phyloP scores from a whole-genome alignment of 1,284 basidiomycete genomes.

The Rhizoctonia solani region DNA sequence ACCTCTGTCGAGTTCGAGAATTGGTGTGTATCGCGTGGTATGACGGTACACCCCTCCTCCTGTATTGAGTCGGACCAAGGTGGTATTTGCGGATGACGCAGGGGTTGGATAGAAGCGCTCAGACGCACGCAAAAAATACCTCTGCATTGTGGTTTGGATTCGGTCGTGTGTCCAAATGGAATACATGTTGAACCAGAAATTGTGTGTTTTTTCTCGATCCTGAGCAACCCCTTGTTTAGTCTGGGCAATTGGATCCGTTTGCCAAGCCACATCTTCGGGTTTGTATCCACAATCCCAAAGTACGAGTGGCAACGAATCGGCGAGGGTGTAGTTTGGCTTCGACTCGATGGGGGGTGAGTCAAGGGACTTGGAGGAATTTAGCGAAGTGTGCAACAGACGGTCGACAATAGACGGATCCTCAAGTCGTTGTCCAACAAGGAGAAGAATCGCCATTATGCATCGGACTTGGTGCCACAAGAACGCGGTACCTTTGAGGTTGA shows the following conservation, averaged over 20 bases:
- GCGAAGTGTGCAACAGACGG: constrained; percentile 72
- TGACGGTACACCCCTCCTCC: constrained; percentile 48
- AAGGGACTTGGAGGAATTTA: constrained; percentile 41
- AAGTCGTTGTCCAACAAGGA: constrained; percentile 83
- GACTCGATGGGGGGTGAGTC: constrained; percentile 57
- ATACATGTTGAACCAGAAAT: constrained; percentile 49
- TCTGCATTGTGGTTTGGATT: constrained; percentile 53
- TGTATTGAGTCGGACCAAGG: constrained; percentile 3
- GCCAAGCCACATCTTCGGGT: constrained; percentile 73
- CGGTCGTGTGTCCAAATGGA: constrained; percentile 41
- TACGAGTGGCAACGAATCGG: constrained; percentile 86
- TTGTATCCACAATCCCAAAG: constrained; percentile 90
- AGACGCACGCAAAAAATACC: constrained; percentile 33
- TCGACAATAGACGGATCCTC: constrained; percentile 76
- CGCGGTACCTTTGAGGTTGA: constrained; percentile 87
- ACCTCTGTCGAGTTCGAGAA: constrained; percentile 67
- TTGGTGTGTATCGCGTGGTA: constrained; percentile 63
- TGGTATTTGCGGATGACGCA: background rate
- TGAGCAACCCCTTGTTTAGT: constrained; percentile 37
- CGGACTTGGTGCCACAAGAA: constrained; percentile 98
- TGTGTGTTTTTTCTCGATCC: constrained; percentile 58
- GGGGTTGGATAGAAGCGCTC: constrained; percentile 30
- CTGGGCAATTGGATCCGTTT: constrained; percentile 55
- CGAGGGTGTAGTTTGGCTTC: constrained; percentile 94
- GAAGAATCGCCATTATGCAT: constrained; percentile 91